Percentiles rank a stretch among this genome's conserved stretches.
Evolutionary conservation across 1,284 basidiomycete species (phyloP).

Genomic region (Pseudozyma sp.): DNA sequence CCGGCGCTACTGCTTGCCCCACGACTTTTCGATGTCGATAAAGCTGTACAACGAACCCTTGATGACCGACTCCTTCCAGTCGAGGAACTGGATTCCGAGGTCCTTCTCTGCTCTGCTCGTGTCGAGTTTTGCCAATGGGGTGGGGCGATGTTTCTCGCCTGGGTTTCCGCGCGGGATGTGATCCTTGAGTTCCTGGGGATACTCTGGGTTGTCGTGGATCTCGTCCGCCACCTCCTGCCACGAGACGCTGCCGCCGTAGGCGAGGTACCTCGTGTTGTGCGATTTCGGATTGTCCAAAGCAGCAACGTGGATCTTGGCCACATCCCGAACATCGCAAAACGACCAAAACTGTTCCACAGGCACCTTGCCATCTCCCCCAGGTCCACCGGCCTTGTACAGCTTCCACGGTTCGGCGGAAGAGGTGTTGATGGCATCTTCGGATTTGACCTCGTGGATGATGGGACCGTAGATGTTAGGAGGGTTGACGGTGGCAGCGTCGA

Average conservation of each 20-base stretch:
- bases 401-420: constrained; percentile 37
- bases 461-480: constrained; percentile 59
- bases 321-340: constrained; percentile 48
- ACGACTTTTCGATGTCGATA: constrained; percentile 47
- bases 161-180: constrained; percentile 39
- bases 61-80: constrained; percentile 50
- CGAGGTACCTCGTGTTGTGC: constrained; percentile 25
- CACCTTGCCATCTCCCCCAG: constrained; percentile 36
- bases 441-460: constrained; percentile 43
- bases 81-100: constrained; percentile 41
- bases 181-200: constrained; percentile 32
- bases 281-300: constrained; percentile 37
- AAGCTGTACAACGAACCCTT: constrained; percentile 47
- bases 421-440: constrained; percentile 41
- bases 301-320: constrained; percentile 35
- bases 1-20: constrained; percentile 8
- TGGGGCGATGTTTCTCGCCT: constrained; percentile 25
- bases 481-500: constrained; percentile 52
- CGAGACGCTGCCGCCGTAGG: constrained; percentile 28
- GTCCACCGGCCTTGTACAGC: constrained; percentile 45
- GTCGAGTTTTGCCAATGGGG: constrained; percentile 30
- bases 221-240: constrained; percentile 50
- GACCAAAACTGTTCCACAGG: constrained; percentile 31
- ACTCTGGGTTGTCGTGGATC: constrained; percentile 41
- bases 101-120: constrained; percentile 25